A percentile compares a stretch with the other conserved stretches of the same genome.
phyloP scores from a whole-genome alignment of 129 eudicot genomes.

The Lactuca saligna region DNA sequence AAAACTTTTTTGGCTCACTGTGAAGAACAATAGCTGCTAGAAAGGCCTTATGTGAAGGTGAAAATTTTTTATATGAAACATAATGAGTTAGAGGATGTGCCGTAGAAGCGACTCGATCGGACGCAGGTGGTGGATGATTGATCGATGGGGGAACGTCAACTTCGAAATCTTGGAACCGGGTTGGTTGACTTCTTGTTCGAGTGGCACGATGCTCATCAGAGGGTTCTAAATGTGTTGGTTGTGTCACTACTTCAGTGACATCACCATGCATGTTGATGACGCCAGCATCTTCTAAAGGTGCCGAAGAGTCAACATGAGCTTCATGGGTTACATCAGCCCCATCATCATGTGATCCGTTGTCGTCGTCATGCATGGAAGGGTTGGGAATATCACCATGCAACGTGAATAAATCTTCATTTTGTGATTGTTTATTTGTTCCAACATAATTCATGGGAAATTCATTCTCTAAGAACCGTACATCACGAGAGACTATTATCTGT shows the following conservation, averaged over 20 bases:
- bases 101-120: neutral
- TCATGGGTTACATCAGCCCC: too few species aligned
- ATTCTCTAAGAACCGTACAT: too few species aligned
- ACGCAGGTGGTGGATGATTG: neutral
- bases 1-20: neutral
- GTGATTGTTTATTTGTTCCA: too few species aligned
- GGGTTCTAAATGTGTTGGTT: neutral
- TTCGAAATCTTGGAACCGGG: neutral
- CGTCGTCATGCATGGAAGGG: too few species aligned
- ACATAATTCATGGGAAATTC: neutral
- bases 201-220: too few species aligned
- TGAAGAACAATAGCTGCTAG: too few species aligned
- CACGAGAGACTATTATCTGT: too few species aligned
- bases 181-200: neutral
- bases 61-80: conserved; percentile 1
- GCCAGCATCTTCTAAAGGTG: neutral
- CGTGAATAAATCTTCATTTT: too few species aligned
- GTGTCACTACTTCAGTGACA: neutral
- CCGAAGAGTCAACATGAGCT: too few species aligned
- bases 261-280: neutral
- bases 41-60: too few species aligned
- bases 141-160: neutral
- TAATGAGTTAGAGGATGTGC: conserved; percentile 1
- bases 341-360: too few species aligned
- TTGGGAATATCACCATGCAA: too few species aligned